Conservation (phyloP, 345 rosid genomes). For the Geranium brycei region DNA sequence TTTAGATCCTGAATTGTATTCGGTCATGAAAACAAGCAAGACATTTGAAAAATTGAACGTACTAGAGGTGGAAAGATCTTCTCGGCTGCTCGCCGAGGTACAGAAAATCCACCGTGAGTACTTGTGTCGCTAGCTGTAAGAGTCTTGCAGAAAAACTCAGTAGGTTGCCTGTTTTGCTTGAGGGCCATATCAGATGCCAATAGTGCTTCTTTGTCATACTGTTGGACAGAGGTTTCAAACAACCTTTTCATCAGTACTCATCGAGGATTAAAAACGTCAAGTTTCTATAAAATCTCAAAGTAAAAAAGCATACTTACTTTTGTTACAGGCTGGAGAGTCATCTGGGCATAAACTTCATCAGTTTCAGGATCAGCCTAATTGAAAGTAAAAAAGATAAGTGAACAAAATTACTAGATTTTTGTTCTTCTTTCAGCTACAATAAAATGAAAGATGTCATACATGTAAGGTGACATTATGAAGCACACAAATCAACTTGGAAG, state of each 20-base stretch:
- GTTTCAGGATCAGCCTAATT: conserved; percentile 63
- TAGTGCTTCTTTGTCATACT: conserved; percentile 81
- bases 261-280: not conserved
- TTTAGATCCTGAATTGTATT: not conserved
- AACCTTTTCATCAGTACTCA: conserved; percentile 4
- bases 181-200: conserved; percentile 76
- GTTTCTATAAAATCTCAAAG: not conserved
- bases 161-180: conserved; percentile 64
- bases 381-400: conserved; percentile 7
- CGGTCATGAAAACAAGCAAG: not conserved
- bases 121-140: conserved; percentile 96
- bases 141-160: conserved; percentile 95
- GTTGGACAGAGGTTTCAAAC: conserved; percentile 14
- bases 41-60: conserved; percentile 11
- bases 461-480: conserved; percentile 60
- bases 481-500: conserved; percentile 58
- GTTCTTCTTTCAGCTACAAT: not conserved
- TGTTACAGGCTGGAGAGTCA: conserved; percentile 70
- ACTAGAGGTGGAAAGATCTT: conserved; percentile 91
- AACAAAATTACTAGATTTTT: not conserved
- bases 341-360: conserved; percentile 72
- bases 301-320: conserved; percentile 50
- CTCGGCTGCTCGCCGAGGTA: conserved; percentile 96
- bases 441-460: conserved; percentile 24
- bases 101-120: conserved; percentile 95